phyloP scores from a whole-genome alignment of 1,284 basidiomycete genomes.

The Neonothopanus nambi region DNA sequence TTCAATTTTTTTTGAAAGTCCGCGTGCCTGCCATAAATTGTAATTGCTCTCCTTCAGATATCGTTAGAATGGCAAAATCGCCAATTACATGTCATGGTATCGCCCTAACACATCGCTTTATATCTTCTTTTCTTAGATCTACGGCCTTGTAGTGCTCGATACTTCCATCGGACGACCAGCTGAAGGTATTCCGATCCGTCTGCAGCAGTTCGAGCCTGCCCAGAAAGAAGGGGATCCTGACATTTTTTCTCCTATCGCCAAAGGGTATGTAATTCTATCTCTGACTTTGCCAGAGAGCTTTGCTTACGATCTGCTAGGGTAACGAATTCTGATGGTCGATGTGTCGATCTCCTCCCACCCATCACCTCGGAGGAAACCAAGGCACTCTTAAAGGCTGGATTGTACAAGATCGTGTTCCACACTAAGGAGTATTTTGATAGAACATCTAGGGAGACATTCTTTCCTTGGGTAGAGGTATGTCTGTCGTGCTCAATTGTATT shows the following conservation, averaged over 20 bases:
- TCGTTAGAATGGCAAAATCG: conserved; percentile 58
- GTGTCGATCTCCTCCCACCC: conserved; percentile 65
- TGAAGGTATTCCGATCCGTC: conserved; percentile 58
- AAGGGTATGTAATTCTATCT: conserved; percentile 45
- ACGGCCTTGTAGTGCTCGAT: conserved; percentile 68
- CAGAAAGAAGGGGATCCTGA: conserved; percentile 31
- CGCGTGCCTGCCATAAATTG: not conserved
- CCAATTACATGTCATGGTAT: conserved; percentile 89
- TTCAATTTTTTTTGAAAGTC: not conserved
- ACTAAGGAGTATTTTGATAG: conserved; percentile 81
- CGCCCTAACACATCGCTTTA: conserved; percentile 16
- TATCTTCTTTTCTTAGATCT: not conserved
- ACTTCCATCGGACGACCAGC: conserved; percentile 83
- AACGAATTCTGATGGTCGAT: conserved; percentile 86
- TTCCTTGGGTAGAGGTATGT: conserved; percentile 83
- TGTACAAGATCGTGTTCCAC: conserved; percentile 86
- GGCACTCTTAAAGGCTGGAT: conserved; percentile 47
- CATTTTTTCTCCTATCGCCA: conserved; percentile 55
- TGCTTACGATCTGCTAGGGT: conserved; percentile 39
- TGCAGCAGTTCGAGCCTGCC: conserved; percentile 49
- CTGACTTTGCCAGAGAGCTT: conserved; percentile 6
- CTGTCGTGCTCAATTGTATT: conserved; percentile 1
- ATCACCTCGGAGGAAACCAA: conserved; percentile 45
- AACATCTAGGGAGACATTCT: conserved; percentile 70
- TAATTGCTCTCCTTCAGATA: not conserved